Evolutionary conservation across 169 alveolate genomes (phyloP).

Genomic region (Plasmodium vinckei): DNA sequence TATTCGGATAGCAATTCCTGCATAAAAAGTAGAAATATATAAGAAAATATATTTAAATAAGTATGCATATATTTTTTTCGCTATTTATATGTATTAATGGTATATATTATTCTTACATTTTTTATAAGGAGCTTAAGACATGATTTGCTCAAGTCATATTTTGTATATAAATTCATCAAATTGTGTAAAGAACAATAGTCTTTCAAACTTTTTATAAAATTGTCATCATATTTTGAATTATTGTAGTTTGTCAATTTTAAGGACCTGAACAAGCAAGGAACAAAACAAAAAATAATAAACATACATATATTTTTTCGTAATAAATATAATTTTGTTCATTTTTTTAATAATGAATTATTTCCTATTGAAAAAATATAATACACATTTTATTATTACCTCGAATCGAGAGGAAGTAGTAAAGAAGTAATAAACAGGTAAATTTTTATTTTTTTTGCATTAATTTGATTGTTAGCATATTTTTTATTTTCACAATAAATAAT

Average conservation of each 20-base stretch:
- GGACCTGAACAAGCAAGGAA: constrained; percentile 22
- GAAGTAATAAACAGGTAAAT: constrained; percentile 15
- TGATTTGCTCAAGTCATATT: constrained; percentile 6
- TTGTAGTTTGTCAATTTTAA: constrained; percentile 26
- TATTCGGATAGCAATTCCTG: background rate
- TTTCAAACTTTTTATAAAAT: constrained; percentile 5
- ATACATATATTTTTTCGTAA: background rate
- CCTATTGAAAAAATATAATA: background rate
- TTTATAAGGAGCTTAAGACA: constrained; percentile 26
- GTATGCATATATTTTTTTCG: background rate
- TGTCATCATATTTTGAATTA: constrained; percentile 5
- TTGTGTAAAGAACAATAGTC: constrained; percentile 31
- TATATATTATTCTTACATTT: background rate
- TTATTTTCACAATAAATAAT: background rate
- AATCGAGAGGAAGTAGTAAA: constrained; percentile 10
- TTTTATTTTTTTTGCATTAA: constrained; percentile 1
- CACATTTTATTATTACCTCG: constrained; percentile 7
- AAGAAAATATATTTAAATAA: background rate
- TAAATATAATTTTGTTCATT: background rate
- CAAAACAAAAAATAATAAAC: background rate
- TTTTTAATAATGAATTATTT: background rate
- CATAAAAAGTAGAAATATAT: background rate
- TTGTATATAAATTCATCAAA: constrained; percentile 25
- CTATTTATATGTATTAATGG: background rate
- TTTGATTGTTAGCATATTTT: background rate